Evolutionary conservation across 441 rosid genomes (phyloP), one percentile per base, ranked within the genome.

Genomic region (Arabidopsis hybrid): DNA sequence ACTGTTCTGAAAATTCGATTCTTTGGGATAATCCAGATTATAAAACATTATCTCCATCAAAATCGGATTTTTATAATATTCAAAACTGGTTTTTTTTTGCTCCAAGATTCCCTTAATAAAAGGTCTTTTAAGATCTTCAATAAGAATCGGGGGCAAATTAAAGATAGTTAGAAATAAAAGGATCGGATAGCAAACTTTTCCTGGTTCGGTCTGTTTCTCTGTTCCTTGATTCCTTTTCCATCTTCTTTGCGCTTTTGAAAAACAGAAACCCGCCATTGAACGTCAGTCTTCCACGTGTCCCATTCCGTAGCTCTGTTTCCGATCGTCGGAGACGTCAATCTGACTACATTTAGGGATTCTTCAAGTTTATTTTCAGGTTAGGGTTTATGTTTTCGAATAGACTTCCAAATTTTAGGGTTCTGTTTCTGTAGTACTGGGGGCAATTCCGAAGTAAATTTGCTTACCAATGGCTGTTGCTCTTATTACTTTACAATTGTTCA

Each of bases 231-330:
- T n/a, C n/a, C n/a, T n/a, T 31, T 16, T 56, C 62, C 32, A 10
- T 57, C 50, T 32, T 57, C 3, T 64, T 16, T 9, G 35, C 35
- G 35, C 65, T 57, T 69, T 57, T 45, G 45, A 57, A 69, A 51
- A 16, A 11, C 8, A 32, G 38, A 59, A 47, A 46, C 74, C 49
- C 67, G 74, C 74, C 59, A 47, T 38, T 17, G 7, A 59, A 70
- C 60, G 16, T 49, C 31, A 31, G 5, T 42, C 47, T 35, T 58
- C 66, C 66, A 46, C 58, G 57, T 59, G 68, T 61, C 43, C 42
- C 6, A 29, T 34, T 21, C 68, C 60, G 16, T 10, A 2, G 6
- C n/a, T 71, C 67, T 60, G 31, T 39, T 38, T 38, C 43, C 49
- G 4, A 35, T n/a, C 8, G 13, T 35, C 7, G 57, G 49, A 10